Base-by-base conservation (phyloP, 768 basidiomycete genomes). In the Lepiota brunneoincarnata region DNA sequence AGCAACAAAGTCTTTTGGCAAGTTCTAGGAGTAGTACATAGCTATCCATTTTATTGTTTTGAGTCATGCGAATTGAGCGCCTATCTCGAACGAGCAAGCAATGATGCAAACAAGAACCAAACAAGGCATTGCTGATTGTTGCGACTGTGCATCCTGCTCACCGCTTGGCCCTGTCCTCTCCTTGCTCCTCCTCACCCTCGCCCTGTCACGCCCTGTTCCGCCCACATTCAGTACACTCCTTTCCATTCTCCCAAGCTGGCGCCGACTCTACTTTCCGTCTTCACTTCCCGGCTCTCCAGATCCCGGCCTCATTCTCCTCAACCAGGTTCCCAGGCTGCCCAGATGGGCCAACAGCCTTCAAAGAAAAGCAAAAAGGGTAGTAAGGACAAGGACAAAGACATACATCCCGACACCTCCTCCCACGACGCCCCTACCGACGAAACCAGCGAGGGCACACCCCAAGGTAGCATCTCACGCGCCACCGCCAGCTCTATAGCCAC, bases 1-100 rank as follows among this genome's bases (percentile, higher is more conserved):
- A 10, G 69, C 92, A 31, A 73, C 84, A 55, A 97, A 96, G 81
- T 78, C 89, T 48, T 98, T 98, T 78, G 83, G 84, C 76, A 98
- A 98, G 85, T 98, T 98, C 80, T 93, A 59, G 69, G 60, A 59
- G 59, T 54, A 52, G 54, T 56, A 49, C 45, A 53, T 34, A 55
- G 53, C 51, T 61, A 57, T 67, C 66, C 56, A 59, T 63, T n/a
- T n/a, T 58, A 48, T 61, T 54, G 60, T 35, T 37, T 21, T 49
- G 51, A 51, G 45, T 45, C 54, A 51, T 37, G 54, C 38, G 49
- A 20, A 51, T 15, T 45, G 40, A 48, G 45, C 39, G 53, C 53
- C 39, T 47, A 46, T 54, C 40, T 52, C 34, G 28, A 49, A 49
- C 43, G 26, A 41, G 34, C 36, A 34, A 42, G 43, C 26, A 49